Evolutionary conservation across 2,329 filamentous ascomycete genomes (phyloP).

Genomic region (Pestalotiopsis sp.): DNA sequence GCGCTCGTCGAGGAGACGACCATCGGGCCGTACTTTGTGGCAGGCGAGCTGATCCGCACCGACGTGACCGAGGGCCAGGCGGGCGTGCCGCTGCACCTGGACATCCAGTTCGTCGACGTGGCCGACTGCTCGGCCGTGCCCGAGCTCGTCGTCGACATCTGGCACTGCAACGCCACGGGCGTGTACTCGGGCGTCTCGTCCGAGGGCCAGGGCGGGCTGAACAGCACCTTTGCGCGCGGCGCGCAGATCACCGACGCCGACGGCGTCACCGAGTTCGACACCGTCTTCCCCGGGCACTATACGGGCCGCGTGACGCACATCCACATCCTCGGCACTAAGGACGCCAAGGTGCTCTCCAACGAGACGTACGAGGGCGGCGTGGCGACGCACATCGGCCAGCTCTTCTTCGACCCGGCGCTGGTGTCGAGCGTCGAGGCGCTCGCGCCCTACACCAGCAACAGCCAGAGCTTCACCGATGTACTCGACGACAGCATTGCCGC

Average conservation of each 20-base stretch:
- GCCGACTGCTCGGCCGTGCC: conserved; percentile 36
- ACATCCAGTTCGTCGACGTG: conserved; percentile 40
- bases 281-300: conserved; percentile 48
- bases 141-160: conserved; percentile 37
- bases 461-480: not conserved
- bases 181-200: conserved; percentile 44
- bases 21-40: conserved; percentile 35
- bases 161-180: conserved; percentile 41
- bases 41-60: conserved; percentile 36
- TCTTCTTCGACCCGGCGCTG: conserved; percentile 66
- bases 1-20: conserved; percentile 30
- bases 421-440: conserved; percentile 32
- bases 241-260: conserved; percentile 41
- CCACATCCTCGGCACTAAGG: conserved; percentile 48
- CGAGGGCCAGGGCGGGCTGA: conserved; percentile 42
- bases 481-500: not conserved
- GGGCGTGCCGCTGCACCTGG: conserved; percentile 40
- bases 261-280: conserved; percentile 43
- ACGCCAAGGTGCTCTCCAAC: conserved; percentile 39
- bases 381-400: conserved; percentile 62
- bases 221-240: conserved; percentile 44
- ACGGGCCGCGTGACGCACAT: conserved; percentile 47
- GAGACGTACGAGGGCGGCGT: conserved; percentile 46
- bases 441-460: conserved; percentile 4
- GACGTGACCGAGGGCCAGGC: conserved; percentile 38